phyloP scores from a whole-genome alignment of 345 rosid species.

The Physaria fendleri region DNA sequence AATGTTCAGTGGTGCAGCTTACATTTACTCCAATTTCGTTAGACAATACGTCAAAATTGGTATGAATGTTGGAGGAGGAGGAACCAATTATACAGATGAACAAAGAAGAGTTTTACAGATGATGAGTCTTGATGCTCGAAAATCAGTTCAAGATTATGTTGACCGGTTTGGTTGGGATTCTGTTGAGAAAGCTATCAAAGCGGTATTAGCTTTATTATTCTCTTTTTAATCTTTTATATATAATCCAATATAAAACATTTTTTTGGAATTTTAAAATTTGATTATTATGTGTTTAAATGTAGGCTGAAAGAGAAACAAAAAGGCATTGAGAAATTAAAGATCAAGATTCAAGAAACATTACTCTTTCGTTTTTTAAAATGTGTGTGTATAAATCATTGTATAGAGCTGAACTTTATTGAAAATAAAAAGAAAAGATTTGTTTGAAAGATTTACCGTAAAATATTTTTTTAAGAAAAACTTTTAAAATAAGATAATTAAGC shows the following conservation, averaged over 20 bases:
- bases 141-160: conserved; percentile 54
- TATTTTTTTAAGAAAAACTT: too few species aligned
- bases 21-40: conserved; percentile 54
- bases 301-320: conserved; percentile 89
- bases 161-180: conserved; percentile 77
- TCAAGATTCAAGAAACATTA: conserved; percentile 8
- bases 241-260: neutral
- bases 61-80: conserved; percentile 33
- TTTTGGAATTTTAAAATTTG: neutral
- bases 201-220: conserved; percentile 36
- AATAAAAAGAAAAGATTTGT: neutral
- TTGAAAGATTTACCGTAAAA: neutral
- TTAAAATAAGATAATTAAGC: too few species aligned
- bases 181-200: conserved; percentile 66
- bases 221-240: neutral
- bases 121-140: conserved; percentile 87
- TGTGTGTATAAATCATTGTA: neutral
- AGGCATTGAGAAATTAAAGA: conserved; percentile 33
- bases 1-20: conserved; percentile 81
- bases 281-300: conserved; percentile 10
- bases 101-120: conserved; percentile 78
- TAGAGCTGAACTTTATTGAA: neutral
- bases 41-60: conserved; percentile 62
- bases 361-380: conserved; percentile 13
- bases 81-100: conserved; percentile 39